Conservation (phyloP, 768 basidiomycete species). For the Podaxis rugospora region DNA sequence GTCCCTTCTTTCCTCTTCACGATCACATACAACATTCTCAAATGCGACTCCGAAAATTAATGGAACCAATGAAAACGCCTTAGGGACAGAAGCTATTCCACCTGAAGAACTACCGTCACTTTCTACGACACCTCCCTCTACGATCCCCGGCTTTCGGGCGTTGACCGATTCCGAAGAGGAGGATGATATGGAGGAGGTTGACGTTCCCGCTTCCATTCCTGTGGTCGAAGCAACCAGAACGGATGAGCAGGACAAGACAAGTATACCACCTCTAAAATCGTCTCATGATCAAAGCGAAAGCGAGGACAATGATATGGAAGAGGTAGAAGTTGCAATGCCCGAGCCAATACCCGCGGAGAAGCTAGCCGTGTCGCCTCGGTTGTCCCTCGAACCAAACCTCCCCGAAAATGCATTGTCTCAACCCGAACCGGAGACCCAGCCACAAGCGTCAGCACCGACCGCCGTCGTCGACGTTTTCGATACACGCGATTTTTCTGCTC, state of each 20-base stretch:
- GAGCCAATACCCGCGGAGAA: neutral
- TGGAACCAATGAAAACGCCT: neutral
- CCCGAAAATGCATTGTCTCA: neutral
- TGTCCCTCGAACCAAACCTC: neutral
- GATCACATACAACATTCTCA: neutral
- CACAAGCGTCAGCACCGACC: neutral
- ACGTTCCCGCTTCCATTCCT: slow-evolving; percentile 1
- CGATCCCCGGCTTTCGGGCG: neutral
- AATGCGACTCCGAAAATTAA: neutral
- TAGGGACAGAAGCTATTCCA: neutral
- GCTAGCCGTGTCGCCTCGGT: neutral
- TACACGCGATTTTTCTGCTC: slow-evolving; percentile 2
- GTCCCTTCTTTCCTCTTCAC: slow-evolving; percentile 20
- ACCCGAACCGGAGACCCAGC: neutral
- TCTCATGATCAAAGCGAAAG: neutral
- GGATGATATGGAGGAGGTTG: slow-evolving; percentile 32
- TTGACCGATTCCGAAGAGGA: slow-evolving; percentile 20
- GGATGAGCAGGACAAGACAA: neutral
- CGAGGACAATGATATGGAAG: slow-evolving; percentile 39
- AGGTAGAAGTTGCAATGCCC: slow-evolving; percentile 17
- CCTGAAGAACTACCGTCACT: neutral
- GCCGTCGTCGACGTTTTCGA: slow-evolving; percentile 19
- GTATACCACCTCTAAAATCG: neutral
- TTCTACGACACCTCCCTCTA: neutral
- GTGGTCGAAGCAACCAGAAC: neutral